Conservation (phyloP, 306 rosid species). For the Sindora glabra region DNA sequence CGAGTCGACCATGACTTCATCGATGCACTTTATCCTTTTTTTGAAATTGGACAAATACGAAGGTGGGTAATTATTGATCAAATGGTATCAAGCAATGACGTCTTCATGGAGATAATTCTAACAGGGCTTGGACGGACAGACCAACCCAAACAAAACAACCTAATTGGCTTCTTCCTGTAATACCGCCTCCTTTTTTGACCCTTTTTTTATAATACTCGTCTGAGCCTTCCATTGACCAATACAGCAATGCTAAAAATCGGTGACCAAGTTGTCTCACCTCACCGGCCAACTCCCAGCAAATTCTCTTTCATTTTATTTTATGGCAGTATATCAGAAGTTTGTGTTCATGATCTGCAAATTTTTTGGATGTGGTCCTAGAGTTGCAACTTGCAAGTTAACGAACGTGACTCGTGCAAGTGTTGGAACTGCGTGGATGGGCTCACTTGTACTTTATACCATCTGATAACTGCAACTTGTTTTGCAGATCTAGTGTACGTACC, state of each 20-base stretch:
- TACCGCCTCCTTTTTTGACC: conserved; percentile 37
- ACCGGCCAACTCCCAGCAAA: background rate
- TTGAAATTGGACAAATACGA: too few relatives aligned
- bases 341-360: too few relatives aligned
- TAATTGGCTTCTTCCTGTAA: background rate
- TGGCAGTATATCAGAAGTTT: too few relatives aligned
- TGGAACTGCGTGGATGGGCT: too few relatives aligned
- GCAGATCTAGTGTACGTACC: too few relatives aligned
- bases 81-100: background rate
- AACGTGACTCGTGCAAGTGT: too few relatives aligned
- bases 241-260: background rate
- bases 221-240: background rate
- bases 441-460: too few relatives aligned
- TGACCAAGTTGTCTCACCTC: background rate
- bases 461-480: too few relatives aligned
- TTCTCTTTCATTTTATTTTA: background rate
- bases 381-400: too few relatives aligned
- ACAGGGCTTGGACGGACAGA: background rate
- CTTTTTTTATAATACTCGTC: background rate
- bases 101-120: background rate
- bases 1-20: too few relatives aligned
- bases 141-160: background rate
- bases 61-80: background rate
- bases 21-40: too few relatives aligned
- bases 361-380: too few relatives aligned